phyloP scores from a whole-genome alignment of 371 early-diverging fungal genomes.

The Dipsacomyces acuminosporus region DNA sequence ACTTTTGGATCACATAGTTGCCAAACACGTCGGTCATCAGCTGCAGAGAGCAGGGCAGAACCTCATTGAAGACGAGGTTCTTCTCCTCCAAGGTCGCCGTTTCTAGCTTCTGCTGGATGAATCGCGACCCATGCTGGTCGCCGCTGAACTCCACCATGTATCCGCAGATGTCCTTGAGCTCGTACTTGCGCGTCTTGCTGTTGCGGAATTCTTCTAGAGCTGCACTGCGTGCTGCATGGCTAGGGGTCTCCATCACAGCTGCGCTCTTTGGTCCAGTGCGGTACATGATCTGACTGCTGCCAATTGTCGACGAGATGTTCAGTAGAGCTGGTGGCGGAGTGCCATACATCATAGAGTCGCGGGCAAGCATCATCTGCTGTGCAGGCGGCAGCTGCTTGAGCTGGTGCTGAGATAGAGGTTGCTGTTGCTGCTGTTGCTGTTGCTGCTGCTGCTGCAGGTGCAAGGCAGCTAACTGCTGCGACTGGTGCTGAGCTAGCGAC shows the following conservation, averaged over 20 bases:
- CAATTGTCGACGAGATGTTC: constrained; percentile 25
- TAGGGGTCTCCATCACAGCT: constrained; percentile 30
- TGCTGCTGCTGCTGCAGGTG: constrained; percentile 52
- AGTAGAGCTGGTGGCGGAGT: constrained; percentile 47
- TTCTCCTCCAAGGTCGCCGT: constrained; percentile 89
- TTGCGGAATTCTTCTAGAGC: constrained; percentile 91
- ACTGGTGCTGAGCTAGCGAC: constrained; percentile 10
- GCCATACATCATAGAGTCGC: constrained; percentile 37
- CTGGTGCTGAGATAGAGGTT: background rate
- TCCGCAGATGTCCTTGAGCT: constrained; percentile 90
- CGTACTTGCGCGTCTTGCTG: constrained; percentile 90
- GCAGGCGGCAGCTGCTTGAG: constrained; percentile 10
- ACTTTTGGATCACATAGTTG: constrained; percentile 99
- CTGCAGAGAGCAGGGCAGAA: constrained; percentile 86
- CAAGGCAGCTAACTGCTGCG: constrained; percentile 17
- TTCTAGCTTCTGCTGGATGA: constrained; percentile 99
- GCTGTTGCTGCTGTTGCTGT: constrained; percentile 45
- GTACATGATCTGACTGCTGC: constrained; percentile 29
- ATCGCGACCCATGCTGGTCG: constrained; percentile 99
- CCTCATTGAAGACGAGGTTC: constrained; percentile 94
- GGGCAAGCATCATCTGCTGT: constrained; percentile 23
- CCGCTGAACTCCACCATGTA: constrained; percentile 95
- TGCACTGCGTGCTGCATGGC: constrained; percentile 67
- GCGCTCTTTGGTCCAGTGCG: constrained; percentile 36
- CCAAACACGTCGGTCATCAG: constrained; percentile 99